Evolutionary conservation across 2,329 filamentous ascomycete species (phyloP), one percentile per base, ranked within the genome.

Genomic region (Fonsecaea monophora): DNA sequence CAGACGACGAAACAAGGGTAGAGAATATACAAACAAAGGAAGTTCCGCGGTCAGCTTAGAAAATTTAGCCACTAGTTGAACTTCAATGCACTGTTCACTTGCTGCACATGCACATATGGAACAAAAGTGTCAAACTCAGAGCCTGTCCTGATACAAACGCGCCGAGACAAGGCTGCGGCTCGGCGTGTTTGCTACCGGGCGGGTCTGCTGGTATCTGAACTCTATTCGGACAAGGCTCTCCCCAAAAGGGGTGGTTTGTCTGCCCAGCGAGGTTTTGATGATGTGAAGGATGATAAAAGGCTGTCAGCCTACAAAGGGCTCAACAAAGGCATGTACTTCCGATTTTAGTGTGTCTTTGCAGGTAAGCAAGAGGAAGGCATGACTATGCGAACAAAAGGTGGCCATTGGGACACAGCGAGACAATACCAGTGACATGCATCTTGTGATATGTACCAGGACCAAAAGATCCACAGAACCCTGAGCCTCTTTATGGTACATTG

Each of bases 121-220:
- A 18, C 45, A 25, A 50, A 50, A 50, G 45, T 50, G 45, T 21
- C 45, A 50, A 50, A 25, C 45, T 50, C 25, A 8, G 4, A 25
- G 7, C 45, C 18, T 50, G 9, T 21, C 25, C 25, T 25, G 25
- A 25, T 10, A 59, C 61, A 64, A 67, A 67, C 55, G 50, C 42
- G 65, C 65, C 65, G 25, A 67, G 65, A 34, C 54, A 53, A 60
- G 64, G 53, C 45, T 67, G 35, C 8, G 35, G 62, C 48, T 67
- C 55, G 65, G 65, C 65, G 42, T 60, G 53, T 66, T 66, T 66
- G 64, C 25, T 40, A 35, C 21, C 53, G 18, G 32, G 25, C 35
- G 30, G 42, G 45, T 50, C 45, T n/a, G 45, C 45, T 3, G 45
- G 25, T 10, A 25, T 50, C 7, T 25, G 45, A 50, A 50, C 45